Base-by-base conservation (phyloP, 768 basidiomycete genomes). In the Lepiota brunneoincarnata region DNA sequence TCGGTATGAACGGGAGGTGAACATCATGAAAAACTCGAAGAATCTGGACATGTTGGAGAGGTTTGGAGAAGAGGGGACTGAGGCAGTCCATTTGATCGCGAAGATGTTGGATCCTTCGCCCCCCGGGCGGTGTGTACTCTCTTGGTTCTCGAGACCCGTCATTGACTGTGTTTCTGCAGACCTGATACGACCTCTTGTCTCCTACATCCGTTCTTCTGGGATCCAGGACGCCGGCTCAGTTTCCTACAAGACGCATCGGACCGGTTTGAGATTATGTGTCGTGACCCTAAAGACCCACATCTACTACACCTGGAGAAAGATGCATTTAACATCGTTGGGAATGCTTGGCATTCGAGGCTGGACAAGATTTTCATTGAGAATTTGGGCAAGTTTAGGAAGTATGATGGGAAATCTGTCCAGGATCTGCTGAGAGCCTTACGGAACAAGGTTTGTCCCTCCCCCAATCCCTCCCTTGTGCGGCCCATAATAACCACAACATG, bases 211-310 rank as follows among this genome's bases (percentile, higher is more conserved):
- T 96, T 91, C 77, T 99, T 98, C 76, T 99, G 97, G 97, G 87
- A 93, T 51, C 74, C 94, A 0, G 86, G 80, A 6, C 84, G 89
- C 53, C 81, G 96, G 38, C 73, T 99, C 4, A 84, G 81, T 47
- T 99, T 99, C 79, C 75, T 99, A n/a, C 95, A 96, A 69, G 97
- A 98, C 58, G 92, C 94, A 0, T 97, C 94, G 0, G 96, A 98
- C 69, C 83, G 95, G 4, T 99, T 98, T 68, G 97, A 98, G 70
- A 94, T 94, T 66, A 96, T 98, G 93, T 90, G 87, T 60, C 83
- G 93, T 26, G 94, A 96, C 44, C 94, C 95, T 0, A 86, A 84
- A 53, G 92, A 96, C 53, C 77, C 83, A 0, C 79, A 83, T 52
- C 77, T 99, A 20, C 61, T 91, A 11, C 71, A 78, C 10, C 79